These are phyloP conservation scores for Chamaecyparis obtusa DNA, from an alignment of 75 land plant genomes.

Conservation along the genomic window DNA sequence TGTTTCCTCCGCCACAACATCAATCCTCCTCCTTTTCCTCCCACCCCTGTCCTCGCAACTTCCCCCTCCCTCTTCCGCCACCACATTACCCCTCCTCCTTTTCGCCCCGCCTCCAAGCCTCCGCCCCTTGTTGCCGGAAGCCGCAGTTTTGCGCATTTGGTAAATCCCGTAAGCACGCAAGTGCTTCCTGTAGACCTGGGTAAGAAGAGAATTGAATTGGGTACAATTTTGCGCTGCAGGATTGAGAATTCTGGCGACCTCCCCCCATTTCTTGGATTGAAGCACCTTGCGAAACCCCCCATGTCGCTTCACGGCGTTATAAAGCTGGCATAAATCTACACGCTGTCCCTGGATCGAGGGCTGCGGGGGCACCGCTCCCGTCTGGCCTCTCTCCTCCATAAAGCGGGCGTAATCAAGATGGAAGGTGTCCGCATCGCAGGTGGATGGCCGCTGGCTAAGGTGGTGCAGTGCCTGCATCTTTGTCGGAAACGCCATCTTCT, in stretches of 20 bases:
- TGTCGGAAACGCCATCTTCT: slow-evolving; percentile 77
- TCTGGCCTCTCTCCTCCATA: slow-evolving; percentile 26
- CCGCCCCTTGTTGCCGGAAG: slow-evolving; percentile 25
- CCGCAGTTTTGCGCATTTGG: slow-evolving; percentile 19
- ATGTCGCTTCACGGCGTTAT: slow-evolving; percentile 80
- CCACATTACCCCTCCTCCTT: neutral
- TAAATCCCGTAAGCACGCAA: slow-evolving; percentile 71
- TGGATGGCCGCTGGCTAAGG: slow-evolving; percentile 71
- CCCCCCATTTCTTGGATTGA: slow-evolving; percentile 81
- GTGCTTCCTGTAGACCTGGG: slow-evolving; percentile 70
- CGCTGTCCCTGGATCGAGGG: slow-evolving; percentile 63
- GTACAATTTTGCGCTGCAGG: slow-evolving; percentile 33
- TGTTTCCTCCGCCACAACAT: neutral
- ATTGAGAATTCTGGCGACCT: slow-evolving; percentile 65
- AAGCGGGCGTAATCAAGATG: slow-evolving; percentile 77
- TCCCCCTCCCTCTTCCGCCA: too few species aligned
- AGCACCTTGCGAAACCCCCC: slow-evolving; percentile 83
- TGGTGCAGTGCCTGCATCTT: slow-evolving; percentile 93
- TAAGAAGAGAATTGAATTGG: slow-evolving; percentile 60
- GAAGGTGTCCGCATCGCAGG: slow-evolving; percentile 85
- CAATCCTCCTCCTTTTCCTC: slow-evolving; percentile 8
- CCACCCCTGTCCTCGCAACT: neutral
- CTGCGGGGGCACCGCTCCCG: slow-evolving; percentile 16
- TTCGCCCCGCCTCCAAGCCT: slow-evolving; percentile 15
- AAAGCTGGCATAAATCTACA: slow-evolving; percentile 80